Percentiles rank a stretch among this genome's conserved stretches.
phyloP scores from a whole-genome alignment of 2,329 filamentous ascomycete genomes.

The Alternaria sp. region DNA sequence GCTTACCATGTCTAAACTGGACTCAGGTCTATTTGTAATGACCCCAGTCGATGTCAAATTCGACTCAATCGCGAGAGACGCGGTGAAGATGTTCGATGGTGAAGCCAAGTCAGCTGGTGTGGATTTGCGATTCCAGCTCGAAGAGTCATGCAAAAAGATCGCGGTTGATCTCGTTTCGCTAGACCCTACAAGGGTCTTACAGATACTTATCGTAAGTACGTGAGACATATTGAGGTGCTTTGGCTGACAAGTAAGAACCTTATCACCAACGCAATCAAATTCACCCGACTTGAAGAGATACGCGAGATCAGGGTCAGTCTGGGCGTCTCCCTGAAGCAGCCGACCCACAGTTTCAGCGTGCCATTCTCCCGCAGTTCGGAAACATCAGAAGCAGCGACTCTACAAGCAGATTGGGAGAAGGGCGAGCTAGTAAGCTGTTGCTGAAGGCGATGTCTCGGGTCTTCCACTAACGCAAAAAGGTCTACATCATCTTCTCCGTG shows the following conservation, averaged over 20 bases:
- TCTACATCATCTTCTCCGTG: conserved; percentile 49
- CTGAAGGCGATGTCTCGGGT: not conserved
- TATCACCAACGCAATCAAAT: conserved; percentile 55
- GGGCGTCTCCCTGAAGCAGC: conserved; percentile 38
- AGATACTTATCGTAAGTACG: conserved; percentile 38
- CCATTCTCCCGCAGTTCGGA: conserved; percentile 17
- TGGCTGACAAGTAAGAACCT: conserved; percentile 37
- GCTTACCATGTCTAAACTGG: conserved; percentile 47
- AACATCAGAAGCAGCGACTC: conserved; percentile 16
- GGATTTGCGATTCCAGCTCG: conserved; percentile 36
- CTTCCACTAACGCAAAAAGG: conserved; percentile 14
- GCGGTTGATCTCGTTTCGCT: conserved; percentile 48
- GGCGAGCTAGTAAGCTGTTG: conserved; percentile 21
- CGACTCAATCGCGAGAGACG: conserved; percentile 41
- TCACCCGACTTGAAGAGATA: conserved; percentile 46
- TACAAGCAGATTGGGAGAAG: conserved; percentile 42
- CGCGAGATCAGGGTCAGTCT: conserved; percentile 48
- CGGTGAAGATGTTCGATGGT: conserved; percentile 48
- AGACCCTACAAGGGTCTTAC: conserved; percentile 51
- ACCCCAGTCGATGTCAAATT: conserved; percentile 49
- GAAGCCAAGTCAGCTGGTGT: conserved; percentile 43
- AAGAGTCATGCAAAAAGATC: conserved; percentile 45
- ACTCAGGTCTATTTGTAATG: conserved; percentile 51
- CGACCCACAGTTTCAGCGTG: conserved; percentile 38
- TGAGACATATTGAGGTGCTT: not conserved